A percentile compares a stretch with the other conserved stretches of the same genome.
Evolutionary conservation across 768 basidiomycete species (phyloP).

Genomic region (Cytidiella melzeri): DNA sequence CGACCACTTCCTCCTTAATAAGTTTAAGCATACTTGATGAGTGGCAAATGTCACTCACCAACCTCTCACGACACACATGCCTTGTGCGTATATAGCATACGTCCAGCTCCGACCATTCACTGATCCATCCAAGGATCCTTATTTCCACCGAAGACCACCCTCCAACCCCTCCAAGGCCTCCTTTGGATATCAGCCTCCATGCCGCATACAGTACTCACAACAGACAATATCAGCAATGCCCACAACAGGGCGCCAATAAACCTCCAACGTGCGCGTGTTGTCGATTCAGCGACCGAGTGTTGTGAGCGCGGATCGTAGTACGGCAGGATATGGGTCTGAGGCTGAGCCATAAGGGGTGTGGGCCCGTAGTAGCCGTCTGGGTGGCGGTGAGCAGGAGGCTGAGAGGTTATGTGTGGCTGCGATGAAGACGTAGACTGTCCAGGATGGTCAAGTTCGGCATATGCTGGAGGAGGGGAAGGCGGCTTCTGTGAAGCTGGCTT

Average conservation of each 20-base stretch:
- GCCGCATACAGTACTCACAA: slow-evolving; percentile 24
- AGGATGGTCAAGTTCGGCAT: slow-evolving; percentile 17
- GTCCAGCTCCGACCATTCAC: background rate
- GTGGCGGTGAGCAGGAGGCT: slow-evolving; percentile 10
- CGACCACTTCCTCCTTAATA: too few relatives aligned
- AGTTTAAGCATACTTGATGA: too few relatives aligned
- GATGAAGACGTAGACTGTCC: slow-evolving; percentile 8
- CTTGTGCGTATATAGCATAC: background rate
- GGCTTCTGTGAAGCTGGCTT: slow-evolving; percentile 15
- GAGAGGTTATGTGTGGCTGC: background rate
- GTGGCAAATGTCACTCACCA: too few relatives aligned
- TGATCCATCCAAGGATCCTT: slow-evolving; percentile 7
- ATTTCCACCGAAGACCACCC: slow-evolving; percentile 9
- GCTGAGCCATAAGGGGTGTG: slow-evolving; percentile 33
- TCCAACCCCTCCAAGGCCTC: slow-evolving; percentile 7
- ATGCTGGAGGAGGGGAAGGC: slow-evolving; percentile 21
- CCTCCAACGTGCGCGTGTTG: slow-evolving; percentile 35
- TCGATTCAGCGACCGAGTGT: slow-evolving; percentile 32
- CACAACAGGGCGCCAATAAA: slow-evolving; percentile 37
- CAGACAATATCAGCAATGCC: slow-evolving; percentile 29
- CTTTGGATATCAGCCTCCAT: slow-evolving; percentile 17
- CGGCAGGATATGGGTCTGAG: slow-evolving; percentile 31
- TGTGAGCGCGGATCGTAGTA: slow-evolving; percentile 39
- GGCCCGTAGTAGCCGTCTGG: slow-evolving; percentile 29
- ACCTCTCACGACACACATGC: background rate